phyloP scores from a whole-genome alignment of 192 early-diverging fungal species.

The Pecoramyces ruminantium region DNA sequence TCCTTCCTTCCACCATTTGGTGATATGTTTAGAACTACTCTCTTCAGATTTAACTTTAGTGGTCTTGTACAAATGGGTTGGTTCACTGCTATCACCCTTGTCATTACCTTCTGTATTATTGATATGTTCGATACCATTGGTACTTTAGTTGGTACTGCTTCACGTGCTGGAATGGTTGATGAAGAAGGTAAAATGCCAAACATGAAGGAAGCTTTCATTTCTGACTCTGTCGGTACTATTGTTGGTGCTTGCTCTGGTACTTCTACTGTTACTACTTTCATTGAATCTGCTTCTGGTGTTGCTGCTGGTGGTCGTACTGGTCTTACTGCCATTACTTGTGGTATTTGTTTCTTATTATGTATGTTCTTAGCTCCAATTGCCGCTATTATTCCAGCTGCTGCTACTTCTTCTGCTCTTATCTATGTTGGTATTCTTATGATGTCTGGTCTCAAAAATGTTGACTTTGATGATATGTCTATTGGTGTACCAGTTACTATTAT shows the following conservation, averaged over 20 bases:
- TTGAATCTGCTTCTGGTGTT: constrained; percentile 70
- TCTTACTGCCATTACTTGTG: constrained; percentile 47
- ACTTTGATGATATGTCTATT: background rate
- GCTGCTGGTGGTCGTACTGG: constrained; percentile 65
- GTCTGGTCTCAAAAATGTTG: constrained; percentile 3
- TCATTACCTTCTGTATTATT: constrained; percentile 19
- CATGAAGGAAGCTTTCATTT: constrained; percentile 63
- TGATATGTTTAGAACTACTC: constrained; percentile 52
- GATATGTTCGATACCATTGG: constrained; percentile 77
- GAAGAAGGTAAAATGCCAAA: constrained; percentile 55
- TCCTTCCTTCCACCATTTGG: constrained; percentile 35
- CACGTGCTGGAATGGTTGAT: constrained; percentile 67
- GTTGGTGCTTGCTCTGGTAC: constrained; percentile 56
- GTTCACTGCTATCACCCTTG: background rate
- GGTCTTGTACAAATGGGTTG: background rate
- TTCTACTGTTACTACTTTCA: constrained; percentile 59
- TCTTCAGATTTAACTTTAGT: constrained; percentile 43
- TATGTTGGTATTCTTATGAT: constrained; percentile 68
- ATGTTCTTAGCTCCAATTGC: constrained; percentile 75
- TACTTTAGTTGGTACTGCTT: constrained; percentile 47
- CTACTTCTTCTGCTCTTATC: constrained; percentile 66
- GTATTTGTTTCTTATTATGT: constrained; percentile 54
- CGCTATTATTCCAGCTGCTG: constrained; percentile 68
- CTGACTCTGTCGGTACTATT: constrained; percentile 44
- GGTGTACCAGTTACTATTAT: background rate